A percentile compares a stretch with the other conserved stretches of the same genome.
Conservation (phyloP, 2,329 filamentous ascomycete species). For the Zasmidium angulare region DNA sequence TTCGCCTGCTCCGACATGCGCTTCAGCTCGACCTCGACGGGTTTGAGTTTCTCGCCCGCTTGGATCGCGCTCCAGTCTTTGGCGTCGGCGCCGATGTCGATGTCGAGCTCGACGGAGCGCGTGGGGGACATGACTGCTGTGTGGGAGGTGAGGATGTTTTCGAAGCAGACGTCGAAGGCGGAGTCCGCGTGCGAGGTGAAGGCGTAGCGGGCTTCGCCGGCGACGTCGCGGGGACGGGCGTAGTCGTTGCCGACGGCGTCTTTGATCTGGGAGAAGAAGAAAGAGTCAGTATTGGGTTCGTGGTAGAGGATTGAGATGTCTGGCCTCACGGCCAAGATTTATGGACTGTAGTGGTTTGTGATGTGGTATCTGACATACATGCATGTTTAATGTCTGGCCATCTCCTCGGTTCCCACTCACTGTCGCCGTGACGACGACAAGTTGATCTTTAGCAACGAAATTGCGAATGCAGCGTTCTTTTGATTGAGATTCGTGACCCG, state of each 20-base stretch:
- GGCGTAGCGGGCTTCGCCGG: conserved; percentile 86
- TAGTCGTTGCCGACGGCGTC: conserved; percentile 97
- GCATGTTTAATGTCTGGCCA: conserved; percentile 90
- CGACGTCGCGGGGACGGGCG: conserved; percentile 84
- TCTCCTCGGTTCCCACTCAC: conserved; percentile 84
- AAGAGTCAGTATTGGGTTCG: conserved; percentile 3
- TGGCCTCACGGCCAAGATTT: too few relatives aligned
- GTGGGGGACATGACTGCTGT: conserved; percentile 48
- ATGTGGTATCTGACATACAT: conserved; percentile 61
- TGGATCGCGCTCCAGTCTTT: conserved; percentile 98
- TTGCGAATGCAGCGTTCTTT: conserved; percentile 92
- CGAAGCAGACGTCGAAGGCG: conserved; percentile 94
- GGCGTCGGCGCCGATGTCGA: conserved; percentile 94
- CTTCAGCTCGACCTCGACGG: conserved; percentile 89
- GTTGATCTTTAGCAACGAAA: conserved; percentile 86
- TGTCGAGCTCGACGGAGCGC: conserved; percentile 84
- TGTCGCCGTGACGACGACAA: conserved; percentile 92
- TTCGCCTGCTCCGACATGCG: conserved; percentile 86
- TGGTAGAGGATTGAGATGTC: background rate
- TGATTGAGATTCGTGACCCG: conserved; percentile 59
- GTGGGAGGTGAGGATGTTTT: conserved; percentile 66
- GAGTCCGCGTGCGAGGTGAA: conserved; percentile 92
- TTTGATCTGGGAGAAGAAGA: conserved; percentile 67
- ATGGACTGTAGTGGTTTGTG: too few relatives aligned
- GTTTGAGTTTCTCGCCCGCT: conserved; percentile 95